Evolutionary conservation across 73 alveolate species (phyloP), one percentile per base, ranked within the genome.

Genomic region (Uronychia binucleata): DNA sequence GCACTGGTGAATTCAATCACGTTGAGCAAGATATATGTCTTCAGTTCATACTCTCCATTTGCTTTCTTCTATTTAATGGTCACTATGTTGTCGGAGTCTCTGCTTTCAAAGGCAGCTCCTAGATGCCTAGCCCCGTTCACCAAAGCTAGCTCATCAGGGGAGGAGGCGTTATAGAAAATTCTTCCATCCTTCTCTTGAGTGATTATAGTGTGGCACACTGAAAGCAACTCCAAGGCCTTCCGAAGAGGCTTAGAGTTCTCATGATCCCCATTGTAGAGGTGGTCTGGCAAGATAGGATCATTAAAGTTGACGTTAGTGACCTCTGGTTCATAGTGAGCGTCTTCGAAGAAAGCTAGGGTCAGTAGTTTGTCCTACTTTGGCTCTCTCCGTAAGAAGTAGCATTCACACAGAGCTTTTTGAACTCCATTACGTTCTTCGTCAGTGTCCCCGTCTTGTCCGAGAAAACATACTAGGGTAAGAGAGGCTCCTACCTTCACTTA

Each of bases 81-180:
- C 34, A 95, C 94, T 77, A 88, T 89, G 84, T 93, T 92, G 34
- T 93, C 94, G 77, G 94, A 86, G 58, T 97, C 98, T 46, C 98
- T 92, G 33, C 97, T 96, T 28, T 60, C 88, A 88, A 94, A 97
- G 76, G 78, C 89, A 59, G 81, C 77, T 0, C 98, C 98, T 34
- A 94, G 94, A 76, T 87, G 83, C 82, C 92, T 95, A 33, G 98
- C 98, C 30, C 96, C 95, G 78, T 97, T 96, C 58, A 95, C 97
- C 86, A 97, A 87, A 57, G 99, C 99, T 35, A 95, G 91, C 89
- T 98, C 99, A 95, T 98, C 99, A 46, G 99, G 99, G 27, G 99
- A 96, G 5, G 98, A 92, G 26, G 98, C 95, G 79, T 90, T 86
- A 87, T 94, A 87, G 35, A 87, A 84, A 13, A 84, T 34, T 31